phyloP scores from a whole-genome alignment of 306 rosid species.

The Lupinus albus region DNA sequence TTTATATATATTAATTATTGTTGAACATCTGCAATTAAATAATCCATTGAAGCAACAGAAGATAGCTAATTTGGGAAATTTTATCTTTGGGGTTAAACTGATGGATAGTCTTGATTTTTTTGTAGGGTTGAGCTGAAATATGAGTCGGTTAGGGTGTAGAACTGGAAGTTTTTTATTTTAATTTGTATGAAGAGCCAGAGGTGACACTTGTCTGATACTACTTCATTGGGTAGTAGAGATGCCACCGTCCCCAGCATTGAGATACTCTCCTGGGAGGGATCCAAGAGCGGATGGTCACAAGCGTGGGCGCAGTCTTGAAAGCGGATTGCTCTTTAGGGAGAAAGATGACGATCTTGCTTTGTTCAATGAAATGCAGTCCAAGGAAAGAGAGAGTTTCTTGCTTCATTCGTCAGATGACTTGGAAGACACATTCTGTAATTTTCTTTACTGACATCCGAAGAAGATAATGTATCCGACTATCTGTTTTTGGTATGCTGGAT shows the following conservation, averaged over 20 bases:
- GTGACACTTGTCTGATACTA: slow-evolving; percentile 34
- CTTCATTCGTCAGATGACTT: slow-evolving; percentile 74
- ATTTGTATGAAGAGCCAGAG: slow-evolving; percentile 40
- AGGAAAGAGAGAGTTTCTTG: slow-evolving; percentile 74
- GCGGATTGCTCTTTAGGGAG: slow-evolving; percentile 62
- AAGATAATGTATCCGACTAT: neutral
- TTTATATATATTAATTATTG: too few relatives aligned
- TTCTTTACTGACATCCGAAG: slow-evolving; percentile 32
- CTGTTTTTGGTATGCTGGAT: slow-evolving; percentile 5
- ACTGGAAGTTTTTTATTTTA: slow-evolving; percentile 17
- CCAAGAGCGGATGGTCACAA: slow-evolving; percentile 58
- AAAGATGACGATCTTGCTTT: slow-evolving; percentile 81
- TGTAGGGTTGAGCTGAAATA: slow-evolving; percentile 31
- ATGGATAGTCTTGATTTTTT: slow-evolving; percentile 32
- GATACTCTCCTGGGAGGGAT: slow-evolving; percentile 75
- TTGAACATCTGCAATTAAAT: slow-evolving; percentile 15
- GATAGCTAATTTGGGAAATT: slow-evolving; percentile 14
- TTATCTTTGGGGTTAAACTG: slow-evolving; percentile 15
- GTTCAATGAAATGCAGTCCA: slow-evolving; percentile 74
- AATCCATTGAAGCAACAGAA: slow-evolving; percentile 31
- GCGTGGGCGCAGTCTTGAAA: slow-evolving; percentile 76
- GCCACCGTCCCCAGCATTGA: slow-evolving; percentile 81
- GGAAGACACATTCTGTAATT: slow-evolving; percentile 72
- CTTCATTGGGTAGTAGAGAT: slow-evolving; percentile 51
- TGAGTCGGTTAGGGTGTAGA: slow-evolving; percentile 35